These are phyloP conservation scores for Huntiella moniliformis DNA, from an alignment of 2,329 filamentous ascomycete species.

Conservation along the genomic window DNA sequence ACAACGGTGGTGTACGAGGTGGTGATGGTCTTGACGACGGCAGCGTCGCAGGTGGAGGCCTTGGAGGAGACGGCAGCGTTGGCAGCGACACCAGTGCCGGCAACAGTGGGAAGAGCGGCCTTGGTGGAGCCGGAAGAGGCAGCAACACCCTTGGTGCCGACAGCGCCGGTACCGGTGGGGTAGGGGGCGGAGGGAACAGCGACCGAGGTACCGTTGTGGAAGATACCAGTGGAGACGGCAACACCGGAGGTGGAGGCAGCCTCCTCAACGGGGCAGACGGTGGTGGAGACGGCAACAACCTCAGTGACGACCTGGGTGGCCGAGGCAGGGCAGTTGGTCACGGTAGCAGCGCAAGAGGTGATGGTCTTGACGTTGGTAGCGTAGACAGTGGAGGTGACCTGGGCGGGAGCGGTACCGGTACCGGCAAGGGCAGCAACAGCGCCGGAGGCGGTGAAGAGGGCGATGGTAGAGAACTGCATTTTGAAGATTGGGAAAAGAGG, in stretches of 20 bases:
- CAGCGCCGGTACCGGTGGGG: constrained; percentile 9
- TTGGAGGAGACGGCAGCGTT: constrained; percentile 13
- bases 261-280: constrained; percentile 20
- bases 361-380: constrained; percentile 39
- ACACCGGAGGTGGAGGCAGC: constrained; percentile 4
- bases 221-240: constrained; percentile 5
- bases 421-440: constrained; percentile 24
- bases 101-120: constrained; percentile 11
- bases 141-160: neutral
- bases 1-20: constrained; percentile 37
- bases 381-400: constrained; percentile 32
- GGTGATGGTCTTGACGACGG: constrained; percentile 31
- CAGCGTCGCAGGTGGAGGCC: constrained; percentile 17
- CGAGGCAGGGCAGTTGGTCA: constrained; percentile 41
- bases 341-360: constrained; percentile 40
- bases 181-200: constrained; percentile 2
- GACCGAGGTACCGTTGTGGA: constrained; percentile 11
- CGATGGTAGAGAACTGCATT: constrained; percentile 31
- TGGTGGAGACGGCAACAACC: constrained; percentile 23
- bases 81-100: constrained; percentile 5
- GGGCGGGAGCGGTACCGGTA: constrained; percentile 23
- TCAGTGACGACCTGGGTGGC: constrained; percentile 21
- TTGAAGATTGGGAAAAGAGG: constrained; percentile 26
- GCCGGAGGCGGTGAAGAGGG: constrained; percentile 29
- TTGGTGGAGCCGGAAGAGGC: constrained; percentile 11